phyloP scores from a whole-genome alignment of 306 rosid species.

The Quercus mongolica region DNA sequence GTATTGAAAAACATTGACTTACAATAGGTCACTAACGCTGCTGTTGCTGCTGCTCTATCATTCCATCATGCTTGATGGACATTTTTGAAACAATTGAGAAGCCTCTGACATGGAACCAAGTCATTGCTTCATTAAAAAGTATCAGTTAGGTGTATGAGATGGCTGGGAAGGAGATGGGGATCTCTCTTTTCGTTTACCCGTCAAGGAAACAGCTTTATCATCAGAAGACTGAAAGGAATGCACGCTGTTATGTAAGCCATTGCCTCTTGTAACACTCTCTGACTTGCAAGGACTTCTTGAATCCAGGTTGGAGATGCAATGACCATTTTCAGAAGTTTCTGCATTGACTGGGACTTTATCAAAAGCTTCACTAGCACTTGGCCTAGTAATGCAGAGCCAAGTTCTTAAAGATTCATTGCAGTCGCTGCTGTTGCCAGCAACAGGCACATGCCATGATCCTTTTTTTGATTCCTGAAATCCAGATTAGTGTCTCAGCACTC shows the following conservation, averaged over 20 bases:
- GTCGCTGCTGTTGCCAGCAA: slow-evolving; percentile 25
- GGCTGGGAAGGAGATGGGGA: slow-evolving; percentile 36
- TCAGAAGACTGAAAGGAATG: slow-evolving; percentile 26
- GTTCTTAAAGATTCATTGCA: slow-evolving; percentile 33
- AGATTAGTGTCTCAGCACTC: slow-evolving; percentile 10
- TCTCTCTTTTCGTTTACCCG: slow-evolving; percentile 79
- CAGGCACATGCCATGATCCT: slow-evolving; percentile 92
- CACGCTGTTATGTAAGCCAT: neutral
- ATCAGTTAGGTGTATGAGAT: neutral
- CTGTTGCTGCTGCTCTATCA: neutral
- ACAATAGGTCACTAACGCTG: neutral
- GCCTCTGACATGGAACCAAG: neutral
- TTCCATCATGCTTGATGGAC: neutral
- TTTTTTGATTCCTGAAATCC: slow-evolving; percentile 69
- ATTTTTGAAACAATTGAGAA: neutral
- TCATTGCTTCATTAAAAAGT: neutral
- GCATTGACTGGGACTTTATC: slow-evolving; percentile 14
- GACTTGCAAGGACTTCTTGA: slow-evolving; percentile 6
- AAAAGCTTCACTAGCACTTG: slow-evolving; percentile 18
- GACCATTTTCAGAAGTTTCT: slow-evolving; percentile 24
- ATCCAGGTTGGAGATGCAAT: neutral
- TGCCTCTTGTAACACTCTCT: slow-evolving; percentile 2
- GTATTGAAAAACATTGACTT: neutral
- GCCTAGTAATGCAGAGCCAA: slow-evolving; percentile 81
- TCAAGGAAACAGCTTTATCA: slow-evolving; percentile 17